Base-by-base conservation (phyloP, 257 asterid genomes). In the Paulownia fortunei region DNA sequence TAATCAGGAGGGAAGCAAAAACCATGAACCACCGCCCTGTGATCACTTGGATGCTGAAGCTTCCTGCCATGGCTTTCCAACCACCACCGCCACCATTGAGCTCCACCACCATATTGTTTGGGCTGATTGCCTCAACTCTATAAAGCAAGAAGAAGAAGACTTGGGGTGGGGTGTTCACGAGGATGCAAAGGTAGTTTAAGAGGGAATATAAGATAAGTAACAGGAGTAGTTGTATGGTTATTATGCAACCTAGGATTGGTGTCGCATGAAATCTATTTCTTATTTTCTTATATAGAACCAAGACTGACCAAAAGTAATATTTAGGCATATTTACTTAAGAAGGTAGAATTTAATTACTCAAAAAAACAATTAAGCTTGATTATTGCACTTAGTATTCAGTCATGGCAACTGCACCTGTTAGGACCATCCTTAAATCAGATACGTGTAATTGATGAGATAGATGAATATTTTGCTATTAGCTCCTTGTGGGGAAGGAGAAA, bases 11-110 rank as follows among this genome's bases (percentile, higher is more conserved):
- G 30, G 79, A 81, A 1, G 90, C 91, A 27, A 91, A 89, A 4
- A 87, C 82, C 91, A 87, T 86, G 87, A 87, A 91, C 94, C 94
- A 91, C 59, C 92, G 82, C 27, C 93, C 76, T 5, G 80, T 66
- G 60, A 90, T 8, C 6, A 82, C 68, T 4, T 86, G 88, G 63
- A 72, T 42, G 65, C 73, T 54, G 19, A 86, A 69, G 65, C 73
- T 62, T 8, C 59, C 66, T 34, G 74, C 55, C 11, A 27, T 51
- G 47, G 58, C 54, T 66, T 68, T 82, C 51, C 54, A 76, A 13
- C 78, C 68, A 5, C 62, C 65, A 52, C 58, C 54, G 15, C 36
- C 52, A 70, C 69, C 34, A 49, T 46, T 79, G 37, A 64, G 27
- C 77, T 4, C 42, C 79, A 16, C 32, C 77, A 21, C 69, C 77